These are phyloP conservation scores for Gamsiella multidivaricata DNA, from an alignment of 192 early-diverging fungal species.

Conservation along the genomic window DNA sequence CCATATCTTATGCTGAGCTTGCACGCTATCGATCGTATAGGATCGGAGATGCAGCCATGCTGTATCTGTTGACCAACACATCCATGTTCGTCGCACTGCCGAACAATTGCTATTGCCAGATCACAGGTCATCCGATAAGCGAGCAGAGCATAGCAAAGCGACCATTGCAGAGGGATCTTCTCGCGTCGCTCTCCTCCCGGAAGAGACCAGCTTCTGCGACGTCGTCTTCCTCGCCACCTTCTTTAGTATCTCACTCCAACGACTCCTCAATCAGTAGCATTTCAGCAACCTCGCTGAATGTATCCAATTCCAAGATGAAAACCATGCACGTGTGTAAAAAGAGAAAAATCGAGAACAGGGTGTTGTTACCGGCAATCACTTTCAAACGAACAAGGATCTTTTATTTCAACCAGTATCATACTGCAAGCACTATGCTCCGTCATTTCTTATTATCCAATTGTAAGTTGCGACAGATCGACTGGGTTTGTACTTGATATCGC, in stretches of 20 bases:
- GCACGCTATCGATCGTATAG: neutral
- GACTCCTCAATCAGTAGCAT: neutral
- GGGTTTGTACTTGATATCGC: neutral
- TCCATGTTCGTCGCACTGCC: conserved; percentile 45
- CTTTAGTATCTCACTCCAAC: neutral
- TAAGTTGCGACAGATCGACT: neutral
- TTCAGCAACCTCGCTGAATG: neutral
- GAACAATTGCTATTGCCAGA: conserved; percentile 55
- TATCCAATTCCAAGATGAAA: neutral
- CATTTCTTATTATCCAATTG: conserved; percentile 18
- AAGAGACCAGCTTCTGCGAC: conserved; percentile 10
- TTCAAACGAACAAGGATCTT: conserved; percentile 28
- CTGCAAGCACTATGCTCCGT: conserved; percentile 16
- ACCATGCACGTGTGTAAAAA: neutral
- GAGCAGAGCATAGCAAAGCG: conserved; percentile 16
- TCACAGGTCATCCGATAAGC: conserved; percentile 39
- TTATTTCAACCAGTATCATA: conserved; percentile 24
- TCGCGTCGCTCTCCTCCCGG: conserved; percentile 8
- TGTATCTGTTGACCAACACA: conserved; percentile 37
- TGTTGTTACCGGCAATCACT: conserved; percentile 7
- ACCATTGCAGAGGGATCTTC: neutral
- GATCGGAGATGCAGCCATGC: conserved; percentile 43
- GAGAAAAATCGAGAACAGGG: neutral
- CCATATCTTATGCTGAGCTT: neutral
- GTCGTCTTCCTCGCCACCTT: neutral